Evolutionary conservation across 2,329 filamentous ascomycete species (phyloP).

Genomic region (Ophiostoma tasmaniense): DNA sequence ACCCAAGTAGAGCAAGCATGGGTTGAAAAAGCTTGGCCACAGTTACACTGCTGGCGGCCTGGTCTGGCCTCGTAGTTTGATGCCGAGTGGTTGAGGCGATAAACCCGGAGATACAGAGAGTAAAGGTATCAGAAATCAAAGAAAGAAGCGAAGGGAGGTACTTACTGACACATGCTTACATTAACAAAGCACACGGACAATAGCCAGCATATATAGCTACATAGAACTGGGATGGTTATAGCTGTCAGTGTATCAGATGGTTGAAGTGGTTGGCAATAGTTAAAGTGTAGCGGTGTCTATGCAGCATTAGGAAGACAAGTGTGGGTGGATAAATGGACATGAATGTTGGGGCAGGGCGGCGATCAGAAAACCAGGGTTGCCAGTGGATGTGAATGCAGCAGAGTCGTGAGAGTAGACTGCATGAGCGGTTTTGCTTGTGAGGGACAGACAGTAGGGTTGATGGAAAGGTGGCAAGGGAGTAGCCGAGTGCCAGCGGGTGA

Average conservation of each 20-base stretch:
- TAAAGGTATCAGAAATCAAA: background rate
- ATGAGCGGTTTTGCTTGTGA: background rate
- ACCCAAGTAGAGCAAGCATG: background rate
- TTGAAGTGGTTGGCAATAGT: background rate
- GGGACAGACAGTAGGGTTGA: background rate
- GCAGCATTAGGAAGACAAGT: conserved; percentile 8
- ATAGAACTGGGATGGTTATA: background rate
- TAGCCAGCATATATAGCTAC: background rate
- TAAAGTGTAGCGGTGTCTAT: conserved; percentile 4
- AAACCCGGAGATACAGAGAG: background rate
- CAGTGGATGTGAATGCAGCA: background rate
- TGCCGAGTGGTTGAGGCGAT: background rate
- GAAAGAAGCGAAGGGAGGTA: background rate
- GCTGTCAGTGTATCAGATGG: background rate
- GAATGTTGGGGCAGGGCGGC: conserved; percentile 13
- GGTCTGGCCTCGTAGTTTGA: background rate
- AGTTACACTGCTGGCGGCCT: background rate
- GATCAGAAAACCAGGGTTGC: conserved; percentile 9
- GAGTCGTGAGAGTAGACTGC: background rate
- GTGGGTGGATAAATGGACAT: conserved; percentile 15
- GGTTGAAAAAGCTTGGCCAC: background rate
- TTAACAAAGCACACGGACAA: too few species aligned
- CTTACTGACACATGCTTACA: background rate
- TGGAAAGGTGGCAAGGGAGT: background rate
- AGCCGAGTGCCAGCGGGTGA: background rate